These are phyloP conservation scores for Arabidopsis hybrid DNA, from an alignment of 441 rosid species.

Conservation along the genomic window DNA sequence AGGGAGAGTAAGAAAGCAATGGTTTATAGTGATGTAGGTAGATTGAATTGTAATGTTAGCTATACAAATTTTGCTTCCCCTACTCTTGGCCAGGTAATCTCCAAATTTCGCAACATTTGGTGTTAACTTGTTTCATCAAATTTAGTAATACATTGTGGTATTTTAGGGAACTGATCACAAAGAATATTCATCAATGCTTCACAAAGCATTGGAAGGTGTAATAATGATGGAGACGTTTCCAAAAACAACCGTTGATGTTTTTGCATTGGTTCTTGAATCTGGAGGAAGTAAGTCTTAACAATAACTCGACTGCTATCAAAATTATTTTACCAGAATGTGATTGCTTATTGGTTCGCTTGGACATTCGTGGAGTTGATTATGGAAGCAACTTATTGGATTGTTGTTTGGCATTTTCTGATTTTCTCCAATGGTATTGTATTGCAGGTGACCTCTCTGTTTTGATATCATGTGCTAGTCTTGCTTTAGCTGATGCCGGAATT, in stretches of 20 bases:
- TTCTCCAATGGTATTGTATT: conserved; percentile 28
- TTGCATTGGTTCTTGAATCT: conserved; percentile 86
- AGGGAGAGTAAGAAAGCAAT: conserved; percentile 97
- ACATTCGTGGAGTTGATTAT: conserved; percentile 1
- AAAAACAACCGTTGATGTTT: conserved; percentile 84
- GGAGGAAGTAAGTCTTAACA: conserved; percentile 80
- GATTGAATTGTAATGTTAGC: conserved; percentile 85
- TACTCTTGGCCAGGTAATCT: conserved; percentile 72
- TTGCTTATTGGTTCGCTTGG: background rate
- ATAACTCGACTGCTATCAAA: background rate
- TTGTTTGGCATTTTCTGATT: background rate
- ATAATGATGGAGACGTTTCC: conserved; percentile 88
- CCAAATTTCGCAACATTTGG: background rate
- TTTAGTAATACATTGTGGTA: conserved; percentile 11
- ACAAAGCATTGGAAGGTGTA: conserved; percentile 91
- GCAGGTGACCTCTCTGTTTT: conserved; percentile 92
- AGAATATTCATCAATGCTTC: conserved; percentile 87
- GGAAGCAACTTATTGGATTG: background rate
- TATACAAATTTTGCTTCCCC: conserved; percentile 82
- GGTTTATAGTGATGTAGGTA: conserved; percentile 83
- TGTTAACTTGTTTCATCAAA: conserved; percentile 10
- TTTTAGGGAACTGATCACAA: conserved; percentile 80
- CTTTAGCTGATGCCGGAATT: conserved; percentile 95
- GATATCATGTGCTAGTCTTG: conserved; percentile 93
- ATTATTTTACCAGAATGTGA: background rate